A percentile compares a stretch with the other conserved stretches of the same genome.
phyloP scores from a whole-genome alignment of 495 filamentous ascomycete genomes.

The Penicillium angulare region DNA sequence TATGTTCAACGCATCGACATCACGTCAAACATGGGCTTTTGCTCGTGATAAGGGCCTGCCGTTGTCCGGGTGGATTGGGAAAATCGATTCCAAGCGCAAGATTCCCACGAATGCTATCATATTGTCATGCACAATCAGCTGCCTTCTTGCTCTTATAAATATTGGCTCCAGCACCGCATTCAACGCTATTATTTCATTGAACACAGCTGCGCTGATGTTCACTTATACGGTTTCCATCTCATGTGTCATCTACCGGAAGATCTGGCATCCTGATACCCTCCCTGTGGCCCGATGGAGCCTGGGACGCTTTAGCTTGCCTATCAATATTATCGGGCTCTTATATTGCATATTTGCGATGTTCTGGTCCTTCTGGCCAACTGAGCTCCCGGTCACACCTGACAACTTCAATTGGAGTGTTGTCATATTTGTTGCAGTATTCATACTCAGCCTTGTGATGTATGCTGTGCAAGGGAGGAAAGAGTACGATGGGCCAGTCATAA shows the following conservation, averaged over 20 bases:
- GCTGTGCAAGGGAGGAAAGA: slow-evolving; percentile 21
- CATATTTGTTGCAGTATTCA: slow-evolving; percentile 38
- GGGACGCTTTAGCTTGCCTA: slow-evolving; percentile 27
- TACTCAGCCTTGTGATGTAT: slow-evolving; percentile 36
- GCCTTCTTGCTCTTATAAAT: slow-evolving; percentile 38
- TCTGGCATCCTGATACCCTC: slow-evolving; percentile 38
- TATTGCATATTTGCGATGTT: slow-evolving; percentile 41
- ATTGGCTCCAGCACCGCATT: slow-evolving; percentile 44
- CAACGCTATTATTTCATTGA: slow-evolving; percentile 46
- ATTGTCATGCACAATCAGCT: slow-evolving; percentile 30
- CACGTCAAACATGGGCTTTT: slow-evolving; percentile 42
- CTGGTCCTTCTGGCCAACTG: slow-evolving; percentile 44
- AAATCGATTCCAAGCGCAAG: slow-evolving; percentile 33
- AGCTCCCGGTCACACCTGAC: slow-evolving; percentile 31
- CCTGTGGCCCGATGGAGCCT: slow-evolving; percentile 43
- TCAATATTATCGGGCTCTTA: slow-evolving; percentile 37
- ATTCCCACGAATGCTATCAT: slow-evolving; percentile 49
- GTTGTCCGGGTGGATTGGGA: slow-evolving; percentile 27
- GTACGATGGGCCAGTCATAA: slow-evolving; percentile 30
- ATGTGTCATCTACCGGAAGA: slow-evolving; percentile 35
- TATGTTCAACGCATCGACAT: slow-evolving; percentile 31
- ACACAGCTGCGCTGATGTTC: slow-evolving; percentile 38
- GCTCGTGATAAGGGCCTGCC: slow-evolving; percentile 44
- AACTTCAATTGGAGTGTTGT: slow-evolving; percentile 54
- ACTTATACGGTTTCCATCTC: slow-evolving; percentile 41